These are phyloP conservation scores for Sporobolomyces roseus DNA, from an alignment of 768 basidiomycete genomes.

Conservation along the genomic window DNA sequence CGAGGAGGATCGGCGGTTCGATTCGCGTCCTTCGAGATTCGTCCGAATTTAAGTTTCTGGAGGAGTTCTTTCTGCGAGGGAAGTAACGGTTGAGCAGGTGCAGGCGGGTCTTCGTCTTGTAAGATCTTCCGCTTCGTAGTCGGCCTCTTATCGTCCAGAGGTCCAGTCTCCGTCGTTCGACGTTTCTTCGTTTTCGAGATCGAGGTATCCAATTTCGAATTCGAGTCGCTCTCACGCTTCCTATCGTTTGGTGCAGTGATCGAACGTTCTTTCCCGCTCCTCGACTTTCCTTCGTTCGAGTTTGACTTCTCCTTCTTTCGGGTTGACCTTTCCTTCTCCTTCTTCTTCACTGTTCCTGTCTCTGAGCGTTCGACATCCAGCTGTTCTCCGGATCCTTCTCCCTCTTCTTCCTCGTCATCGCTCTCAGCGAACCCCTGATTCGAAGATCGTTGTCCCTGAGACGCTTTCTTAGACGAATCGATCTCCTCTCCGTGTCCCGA, in stretches of 20 bases:
- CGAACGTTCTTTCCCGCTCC: background rate
- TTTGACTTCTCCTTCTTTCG: background rate
- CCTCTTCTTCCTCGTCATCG: background rate
- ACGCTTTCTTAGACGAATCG: too few species aligned
- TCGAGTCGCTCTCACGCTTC: background rate
- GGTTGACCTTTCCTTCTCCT: too few species aligned
- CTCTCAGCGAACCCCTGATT: too few species aligned
- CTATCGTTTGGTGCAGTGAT: too few species aligned
- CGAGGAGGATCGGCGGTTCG: background rate
- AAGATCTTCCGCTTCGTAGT: background rate
- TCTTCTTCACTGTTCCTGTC: too few species aligned
- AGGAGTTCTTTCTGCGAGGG: background rate
- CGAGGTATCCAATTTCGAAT: background rate
- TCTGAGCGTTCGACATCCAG: background rate
- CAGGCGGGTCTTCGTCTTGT: background rate
- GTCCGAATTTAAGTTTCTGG: slow-evolving; percentile 9
- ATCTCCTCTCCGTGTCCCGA: too few species aligned
- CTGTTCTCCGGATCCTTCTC: background rate
- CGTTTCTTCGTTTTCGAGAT: too few species aligned
- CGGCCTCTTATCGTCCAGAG: too few species aligned
- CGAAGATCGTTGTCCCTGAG: too few species aligned
- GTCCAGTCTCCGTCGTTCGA: too few species aligned
- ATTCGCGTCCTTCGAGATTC: background rate
- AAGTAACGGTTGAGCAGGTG: background rate
- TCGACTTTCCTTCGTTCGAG: background rate